These are phyloP conservation scores for Fusarium sacchari DNA, from an alignment of 2,329 filamentous ascomycete genomes.

Conservation along the genomic window DNA sequence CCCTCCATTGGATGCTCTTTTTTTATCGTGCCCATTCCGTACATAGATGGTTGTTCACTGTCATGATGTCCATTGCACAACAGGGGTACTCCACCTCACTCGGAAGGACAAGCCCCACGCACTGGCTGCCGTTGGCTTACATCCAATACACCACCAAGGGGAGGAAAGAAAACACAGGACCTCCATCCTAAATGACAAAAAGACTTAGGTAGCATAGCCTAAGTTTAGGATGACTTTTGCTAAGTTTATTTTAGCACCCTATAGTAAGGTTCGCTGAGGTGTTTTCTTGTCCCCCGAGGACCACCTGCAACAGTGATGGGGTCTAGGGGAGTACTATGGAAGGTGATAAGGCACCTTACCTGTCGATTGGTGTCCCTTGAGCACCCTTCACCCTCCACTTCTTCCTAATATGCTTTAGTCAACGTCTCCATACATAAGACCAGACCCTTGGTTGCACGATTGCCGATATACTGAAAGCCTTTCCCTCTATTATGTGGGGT, in stretches of 20 bases:
- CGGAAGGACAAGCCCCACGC: slow-evolving; percentile 18
- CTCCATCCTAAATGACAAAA: background rate
- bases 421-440: background rate
- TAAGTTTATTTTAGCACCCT: too few relatives aligned
- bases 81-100: slow-evolving; percentile 23
- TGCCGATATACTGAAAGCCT: background rate
- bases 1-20: slow-evolving; percentile 9
- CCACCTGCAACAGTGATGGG: background rate
- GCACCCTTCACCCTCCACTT: slow-evolving; percentile 4
- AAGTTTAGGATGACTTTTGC: too few relatives aligned
- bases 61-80: slow-evolving; percentile 30
- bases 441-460: slow-evolving; percentile 5
- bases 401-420: background rate
- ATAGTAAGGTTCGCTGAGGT: too few relatives aligned
- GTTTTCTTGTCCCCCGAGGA: too few relatives aligned
- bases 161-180: background rate
- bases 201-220: background rate
- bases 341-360: background rate
- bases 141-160: too few relatives aligned
- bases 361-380: background rate
- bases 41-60: slow-evolving; percentile 5
- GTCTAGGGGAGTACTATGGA: background rate
- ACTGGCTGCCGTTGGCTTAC: slow-evolving; percentile 9
- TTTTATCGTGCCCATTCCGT: background rate
- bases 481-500: background rate